phyloP scores from a whole-genome alignment of 2,329 filamentous ascomycete species.

The Chrysoporthe austroafricana region DNA sequence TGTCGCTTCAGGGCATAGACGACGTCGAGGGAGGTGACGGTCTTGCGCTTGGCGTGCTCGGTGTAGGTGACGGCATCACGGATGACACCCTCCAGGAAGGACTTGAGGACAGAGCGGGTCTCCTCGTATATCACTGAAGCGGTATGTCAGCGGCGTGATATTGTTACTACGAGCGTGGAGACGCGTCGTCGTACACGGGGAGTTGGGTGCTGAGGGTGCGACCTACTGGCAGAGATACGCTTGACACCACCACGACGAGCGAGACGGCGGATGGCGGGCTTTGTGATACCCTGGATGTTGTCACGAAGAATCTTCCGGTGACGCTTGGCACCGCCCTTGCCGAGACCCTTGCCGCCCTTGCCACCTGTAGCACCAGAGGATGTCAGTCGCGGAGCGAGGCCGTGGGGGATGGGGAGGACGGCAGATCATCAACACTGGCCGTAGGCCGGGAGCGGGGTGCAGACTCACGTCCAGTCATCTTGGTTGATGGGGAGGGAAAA shows the following conservation, averaged over 20 bases:
- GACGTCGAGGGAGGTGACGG: slow-evolving; percentile 71
- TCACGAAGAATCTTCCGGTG: slow-evolving; percentile 99
- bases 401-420: neutral
- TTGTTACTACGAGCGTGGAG: too few species aligned
- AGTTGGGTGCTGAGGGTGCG: neutral
- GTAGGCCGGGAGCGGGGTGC: neutral
- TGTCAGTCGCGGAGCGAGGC: neutral
- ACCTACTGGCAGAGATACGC: slow-evolving; percentile 95
- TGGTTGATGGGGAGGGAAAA: slow-evolving; percentile 30
- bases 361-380: slow-evolving; percentile 61
- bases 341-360: slow-evolving; percentile 96
- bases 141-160: slow-evolving; percentile 28
- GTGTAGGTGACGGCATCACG: slow-evolving; percentile 81
- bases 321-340: slow-evolving; percentile 98
- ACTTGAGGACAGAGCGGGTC: slow-evolving; percentile 81
- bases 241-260: slow-evolving; percentile 99
- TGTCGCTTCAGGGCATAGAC: slow-evolving; percentile 71
- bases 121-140: slow-evolving; percentile 76
- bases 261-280: slow-evolving; percentile 97
- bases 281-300: slow-evolving; percentile 99
- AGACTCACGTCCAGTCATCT: slow-evolving; percentile 44
- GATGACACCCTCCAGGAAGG: slow-evolving; percentile 82
- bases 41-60: slow-evolving; percentile 84
- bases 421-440: neutral
- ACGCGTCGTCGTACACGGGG: neutral